phyloP scores from a whole-genome alignment of 2,329 filamentous ascomycete species.

The Alternaria longipes region DNA sequence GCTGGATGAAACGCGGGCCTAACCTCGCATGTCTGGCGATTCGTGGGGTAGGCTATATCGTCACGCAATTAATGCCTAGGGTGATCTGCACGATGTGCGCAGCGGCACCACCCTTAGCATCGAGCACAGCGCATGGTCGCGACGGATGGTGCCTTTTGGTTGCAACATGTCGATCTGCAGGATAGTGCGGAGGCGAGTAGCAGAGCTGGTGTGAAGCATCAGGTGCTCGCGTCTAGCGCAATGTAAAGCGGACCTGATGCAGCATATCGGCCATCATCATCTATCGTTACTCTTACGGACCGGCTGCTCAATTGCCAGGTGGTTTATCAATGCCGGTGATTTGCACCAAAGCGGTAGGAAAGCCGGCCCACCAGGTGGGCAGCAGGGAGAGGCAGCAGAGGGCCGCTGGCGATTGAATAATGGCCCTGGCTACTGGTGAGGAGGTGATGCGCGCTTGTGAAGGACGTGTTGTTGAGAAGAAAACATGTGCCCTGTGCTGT shows the following conservation, averaged over 20 bases:
- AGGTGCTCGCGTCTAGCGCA: conserved; percentile 19
- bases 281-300: conserved; percentile 7
- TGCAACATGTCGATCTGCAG: conserved; percentile 29
- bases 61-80: conserved; percentile 33
- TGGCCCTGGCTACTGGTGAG: conserved; percentile 4
- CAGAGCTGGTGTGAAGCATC: conserved; percentile 6
- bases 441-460: background rate
- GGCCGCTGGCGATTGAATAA: conserved; percentile 4
- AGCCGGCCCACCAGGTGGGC: conserved; percentile 10
- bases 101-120: conserved; percentile 28
- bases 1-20: conserved; percentile 50
- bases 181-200: conserved; percentile 18
- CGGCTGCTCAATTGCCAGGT: conserved; percentile 14
- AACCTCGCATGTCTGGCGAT: conserved; percentile 51
- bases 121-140: conserved; percentile 21
- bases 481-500: conserved; percentile 9
- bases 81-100: conserved; percentile 40
- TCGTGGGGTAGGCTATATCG: conserved; percentile 49
- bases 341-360: conserved; percentile 15
- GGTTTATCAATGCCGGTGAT: conserved; percentile 13
- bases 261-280: conserved; percentile 6
- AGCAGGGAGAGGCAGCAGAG: conserved; percentile 14
- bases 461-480: conserved; percentile 9
- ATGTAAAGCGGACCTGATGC: conserved; percentile 19
- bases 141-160: conserved; percentile 18